These are phyloP conservation scores for Neurospora sp. DNA, from an alignment of 495 filamentous ascomycete species.

Conservation along the genomic window DNA sequence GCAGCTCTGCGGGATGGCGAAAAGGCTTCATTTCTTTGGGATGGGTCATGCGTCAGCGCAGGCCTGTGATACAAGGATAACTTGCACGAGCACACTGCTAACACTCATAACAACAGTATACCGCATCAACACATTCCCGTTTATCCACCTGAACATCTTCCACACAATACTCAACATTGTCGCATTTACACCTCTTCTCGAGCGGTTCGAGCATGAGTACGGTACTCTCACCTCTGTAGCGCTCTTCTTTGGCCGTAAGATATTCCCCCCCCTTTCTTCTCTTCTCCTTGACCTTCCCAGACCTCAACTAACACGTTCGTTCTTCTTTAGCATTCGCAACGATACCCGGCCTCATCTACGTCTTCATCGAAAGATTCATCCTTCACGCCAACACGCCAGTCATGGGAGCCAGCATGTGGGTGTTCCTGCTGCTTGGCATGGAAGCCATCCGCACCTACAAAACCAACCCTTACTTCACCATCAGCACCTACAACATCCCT, in stretches of 20 bases:
- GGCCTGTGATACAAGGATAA: neutral
- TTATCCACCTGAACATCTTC: constrained; percentile 73
- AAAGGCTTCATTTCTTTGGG: neutral
- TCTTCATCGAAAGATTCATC: constrained; percentile 59
- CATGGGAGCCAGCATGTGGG: constrained; percentile 78
- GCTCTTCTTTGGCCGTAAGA: constrained; percentile 81
- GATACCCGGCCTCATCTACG: constrained; percentile 62
- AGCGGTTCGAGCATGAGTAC: constrained; percentile 88
- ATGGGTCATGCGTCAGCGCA: neutral
- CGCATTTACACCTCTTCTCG: constrained; percentile 71
- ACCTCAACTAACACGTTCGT: constrained; percentile 6
- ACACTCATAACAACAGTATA: constrained; percentile 52
- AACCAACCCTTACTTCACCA: constrained; percentile 62
- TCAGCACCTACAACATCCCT: constrained; percentile 67
- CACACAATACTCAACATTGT: constrained; percentile 72
- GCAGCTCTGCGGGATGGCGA: neutral
- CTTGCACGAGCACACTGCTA: neutral
- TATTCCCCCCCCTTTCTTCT: neutral
- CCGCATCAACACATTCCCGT: constrained; percentile 82
- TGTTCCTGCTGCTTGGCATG: constrained; percentile 73
- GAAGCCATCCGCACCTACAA: constrained; percentile 74
- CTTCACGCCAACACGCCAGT: constrained; percentile 56
- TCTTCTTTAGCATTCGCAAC: constrained; percentile 57
- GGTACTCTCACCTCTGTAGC: constrained; percentile 78
- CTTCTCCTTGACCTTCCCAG: neutral